Evolutionary conservation across 2,329 filamentous ascomycete genomes (phyloP), one percentile per base, ranked within the genome.

Genomic region (Periconia macrospinosa): DNA sequence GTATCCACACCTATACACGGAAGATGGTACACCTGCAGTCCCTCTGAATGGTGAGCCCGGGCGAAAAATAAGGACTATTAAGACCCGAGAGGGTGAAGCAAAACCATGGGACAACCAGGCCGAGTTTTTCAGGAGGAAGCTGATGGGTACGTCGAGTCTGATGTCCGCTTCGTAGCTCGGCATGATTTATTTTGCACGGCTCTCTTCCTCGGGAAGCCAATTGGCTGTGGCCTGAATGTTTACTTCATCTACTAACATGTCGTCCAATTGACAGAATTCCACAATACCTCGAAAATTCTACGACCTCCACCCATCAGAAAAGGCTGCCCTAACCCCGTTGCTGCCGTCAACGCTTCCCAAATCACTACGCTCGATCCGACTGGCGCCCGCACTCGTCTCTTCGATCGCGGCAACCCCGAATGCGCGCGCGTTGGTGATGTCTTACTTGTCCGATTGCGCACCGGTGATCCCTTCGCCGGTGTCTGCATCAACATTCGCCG

Each of bases 391-490:
- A 88, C 87, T 42, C 84, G 86, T 30, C 86, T 99, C 53, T 97
- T 99, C 79, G 85, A 86, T 61, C 85, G 84, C 63, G 76, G 82
- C 49, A 95, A 93, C 76, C 83, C 84, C 30, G 91, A 97, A 73
- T 84, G 86, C 66, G 91, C 88, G 51, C 88, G 89, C 66, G 85
- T 89, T 1, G 94, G 94, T 67, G 94, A 99, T 75, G 90, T 99
- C 60, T 82, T 99, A 35, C 91, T 95, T 66, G 90, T 97, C 45
- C 91, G 91, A 41, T 88, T 91, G 68, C 89, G 88, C 73, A 90
- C 86, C 58, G 88, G 88, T 57, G 93, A 97, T 74, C 91, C 93
- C 7, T 97, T 97, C 72, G 85, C 92, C 1, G 94, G 94, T 41
- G 91, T 94, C 14, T 89, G 90, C 67, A 81, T 99, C 70, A 89